Base-by-base conservation (phyloP, 768 basidiomycete species). In the Tremella fuciformis region DNA sequence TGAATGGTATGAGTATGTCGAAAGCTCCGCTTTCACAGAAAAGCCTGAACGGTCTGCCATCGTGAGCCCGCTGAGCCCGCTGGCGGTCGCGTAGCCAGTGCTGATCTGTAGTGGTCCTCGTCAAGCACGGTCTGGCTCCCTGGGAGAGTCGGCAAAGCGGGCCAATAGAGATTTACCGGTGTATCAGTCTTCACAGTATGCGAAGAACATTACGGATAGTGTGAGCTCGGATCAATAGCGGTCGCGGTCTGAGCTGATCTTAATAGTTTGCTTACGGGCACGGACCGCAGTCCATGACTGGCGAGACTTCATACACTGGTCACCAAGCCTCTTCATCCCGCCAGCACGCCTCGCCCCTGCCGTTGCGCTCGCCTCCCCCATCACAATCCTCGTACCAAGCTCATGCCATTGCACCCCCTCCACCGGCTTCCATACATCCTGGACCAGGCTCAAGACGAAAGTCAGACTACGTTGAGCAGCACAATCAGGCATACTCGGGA, bases 341-440 rank as follows among this genome's bases (percentile, higher is more conserved):
- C 19, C 62, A 29, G 48, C 63, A 26, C 49, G 29, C 29, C 62
- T 53, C 24, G 55, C 42, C n/a, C 63, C 47, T 50, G 63, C 41
- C 41, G 29, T 2, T 25, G 16, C 58, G 40, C 22, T 44, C 39
- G 50, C 57, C 22, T 47, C 54, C 25, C 63, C 58, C 13, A 60
- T 53, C 22, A 83, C 79, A 59, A n/a, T 19, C 48, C 8, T 34
- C 51, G 9, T 52, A 24, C 38, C 18, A 24, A 6, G 37, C 25
- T 8, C 83, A 37, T 75, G 82, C 61, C 54, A 70, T 76, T 76
- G 80, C 88, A 0, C 82, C 87, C 0, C 91, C 89, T 11, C 91
- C 91, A 1, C 86, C 85, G 74, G 89, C 89, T 9, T 89, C 91
- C 25, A 85, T 91, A 62, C 89, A 89, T 65, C 85, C 86, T 24